Evolutionary conservation across 2,329 filamentous ascomycete genomes (phyloP).

Genomic region (Hymenoscyphus fraxineus): DNA sequence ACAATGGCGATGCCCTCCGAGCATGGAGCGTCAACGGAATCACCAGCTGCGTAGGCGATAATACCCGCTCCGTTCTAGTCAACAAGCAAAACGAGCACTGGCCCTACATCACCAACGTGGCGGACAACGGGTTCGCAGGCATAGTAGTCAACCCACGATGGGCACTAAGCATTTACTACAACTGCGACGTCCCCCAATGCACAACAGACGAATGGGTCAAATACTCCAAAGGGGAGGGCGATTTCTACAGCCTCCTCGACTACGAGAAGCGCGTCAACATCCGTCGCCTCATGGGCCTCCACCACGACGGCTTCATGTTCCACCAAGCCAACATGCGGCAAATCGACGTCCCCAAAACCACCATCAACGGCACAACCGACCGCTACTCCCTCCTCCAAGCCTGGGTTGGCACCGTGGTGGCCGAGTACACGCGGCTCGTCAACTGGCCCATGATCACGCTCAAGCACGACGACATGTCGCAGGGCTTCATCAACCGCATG

Average conservation of each 20-base stretch:
- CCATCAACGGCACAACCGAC: conserved; percentile 13
- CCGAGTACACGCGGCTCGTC: conserved; percentile 26
- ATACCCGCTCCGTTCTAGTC: conserved; percentile 50
- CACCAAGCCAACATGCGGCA: conserved; percentile 58
- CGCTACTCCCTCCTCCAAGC: conserved; percentile 21
- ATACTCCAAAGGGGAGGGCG: conserved; percentile 50
- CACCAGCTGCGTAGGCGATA: conserved; percentile 56
- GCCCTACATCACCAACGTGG: conserved; percentile 50
- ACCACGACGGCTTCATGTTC: conserved; percentile 37
- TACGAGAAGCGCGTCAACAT: conserved; percentile 49
- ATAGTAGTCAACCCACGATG: conserved; percentile 56
- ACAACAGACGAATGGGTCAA: conserved; percentile 51
- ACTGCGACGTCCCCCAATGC: conserved; percentile 50
- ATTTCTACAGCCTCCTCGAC: conserved; percentile 47
- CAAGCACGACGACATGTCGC: conserved; percentile 41
- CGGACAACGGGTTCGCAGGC: conserved; percentile 50
- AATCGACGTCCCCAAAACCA: conserved; percentile 17
- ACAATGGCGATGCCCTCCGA: conserved; percentile 56
- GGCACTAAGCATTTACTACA: conserved; percentile 62
- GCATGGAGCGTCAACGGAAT: conserved; percentile 59
- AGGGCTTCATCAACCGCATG: conserved; percentile 45
- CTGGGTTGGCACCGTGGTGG: conserved; percentile 26
- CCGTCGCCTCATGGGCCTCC: conserved; percentile 52
- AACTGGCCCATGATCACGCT: conserved; percentile 51
- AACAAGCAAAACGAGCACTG: conserved; percentile 46